Conservation (phyloP, 257 asterid genomes). For the Capsicum baccatum region DNA sequence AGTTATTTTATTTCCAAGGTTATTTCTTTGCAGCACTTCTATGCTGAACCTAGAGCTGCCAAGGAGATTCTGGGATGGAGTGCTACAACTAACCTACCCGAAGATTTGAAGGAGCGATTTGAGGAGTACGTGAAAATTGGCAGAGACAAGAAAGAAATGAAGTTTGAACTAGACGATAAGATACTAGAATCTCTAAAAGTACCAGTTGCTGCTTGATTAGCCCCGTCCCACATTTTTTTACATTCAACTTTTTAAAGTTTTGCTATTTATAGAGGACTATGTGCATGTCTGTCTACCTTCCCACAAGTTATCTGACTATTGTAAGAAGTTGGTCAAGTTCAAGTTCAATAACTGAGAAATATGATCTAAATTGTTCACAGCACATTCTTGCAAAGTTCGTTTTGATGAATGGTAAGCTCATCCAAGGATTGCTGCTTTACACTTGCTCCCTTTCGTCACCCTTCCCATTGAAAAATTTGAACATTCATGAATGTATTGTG, state of each 20-base stretch:
- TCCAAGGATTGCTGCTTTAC: too few relatives aligned
- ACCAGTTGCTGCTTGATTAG: slow-evolving; percentile 67
- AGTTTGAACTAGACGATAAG: slow-evolving; percentile 89
- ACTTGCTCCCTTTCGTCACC: too few relatives aligned
- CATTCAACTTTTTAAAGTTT: background rate
- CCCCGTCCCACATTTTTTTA: background rate
- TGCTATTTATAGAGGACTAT: slow-evolving; percentile 3
- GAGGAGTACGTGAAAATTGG: slow-evolving; percentile 88
- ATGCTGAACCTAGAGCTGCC: slow-evolving; percentile 94
- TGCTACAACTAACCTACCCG: slow-evolving; percentile 70
- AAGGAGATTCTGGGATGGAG: slow-evolving; percentile 90
- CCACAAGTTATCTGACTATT: background rate
- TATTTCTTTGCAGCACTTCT: slow-evolving; percentile 74
- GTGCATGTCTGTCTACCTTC: background rate
- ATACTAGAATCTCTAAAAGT: slow-evolving; percentile 77
- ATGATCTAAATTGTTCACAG: background rate
- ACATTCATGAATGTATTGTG: too few relatives aligned
- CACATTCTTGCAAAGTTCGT: too few relatives aligned
- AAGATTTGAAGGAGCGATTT: slow-evolving; percentile 82
- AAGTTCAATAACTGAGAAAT: background rate
- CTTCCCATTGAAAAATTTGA: too few relatives aligned
- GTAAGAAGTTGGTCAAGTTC: background rate
- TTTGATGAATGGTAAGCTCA: too few relatives aligned
- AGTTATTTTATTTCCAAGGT: background rate
- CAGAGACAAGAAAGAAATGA: slow-evolving; percentile 81